Conservation (phyloP, 2,329 filamentous ascomycete genomes). For the Lithohypha guttulata region DNA sequence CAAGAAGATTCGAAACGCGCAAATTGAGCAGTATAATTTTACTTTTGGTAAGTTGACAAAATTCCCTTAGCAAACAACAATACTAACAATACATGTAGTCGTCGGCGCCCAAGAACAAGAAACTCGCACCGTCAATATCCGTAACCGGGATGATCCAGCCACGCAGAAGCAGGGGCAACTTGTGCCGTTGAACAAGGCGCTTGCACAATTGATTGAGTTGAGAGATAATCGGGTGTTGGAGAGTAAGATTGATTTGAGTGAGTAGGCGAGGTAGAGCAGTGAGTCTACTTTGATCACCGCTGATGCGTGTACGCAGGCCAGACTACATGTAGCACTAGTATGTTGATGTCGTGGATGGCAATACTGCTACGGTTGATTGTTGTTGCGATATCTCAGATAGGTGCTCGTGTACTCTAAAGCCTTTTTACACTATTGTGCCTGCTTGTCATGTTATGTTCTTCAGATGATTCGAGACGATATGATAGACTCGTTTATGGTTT, state of each 20-base stretch:
- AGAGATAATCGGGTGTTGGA: conserved; percentile 37
- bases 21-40: conserved; percentile 41
- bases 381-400: no score
- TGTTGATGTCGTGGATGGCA: no score
- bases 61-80: not conserved
- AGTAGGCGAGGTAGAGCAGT: conserved; percentile 8
- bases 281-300: no score
- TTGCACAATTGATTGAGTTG: conserved; percentile 41
- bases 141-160: conserved; percentile 52
- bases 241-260: conserved; percentile 24
- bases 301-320: no score
- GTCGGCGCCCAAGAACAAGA: conserved; percentile 54
- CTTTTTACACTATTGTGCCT: no score
- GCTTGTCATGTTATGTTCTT: no score
- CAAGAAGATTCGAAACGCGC: conserved; percentile 42
- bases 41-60: conserved; percentile 35
- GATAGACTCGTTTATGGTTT: no score
- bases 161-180: conserved; percentile 53
- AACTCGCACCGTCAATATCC: conserved; percentile 49
- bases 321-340: no score
- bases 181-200: conserved; percentile 48
- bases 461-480: no score
- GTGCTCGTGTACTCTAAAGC: no score
- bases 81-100: conserved; percentile 31
- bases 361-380: no score